Base-by-base conservation (phyloP, 768 basidiomycete species). In the Cantharellus anzutake region DNA sequence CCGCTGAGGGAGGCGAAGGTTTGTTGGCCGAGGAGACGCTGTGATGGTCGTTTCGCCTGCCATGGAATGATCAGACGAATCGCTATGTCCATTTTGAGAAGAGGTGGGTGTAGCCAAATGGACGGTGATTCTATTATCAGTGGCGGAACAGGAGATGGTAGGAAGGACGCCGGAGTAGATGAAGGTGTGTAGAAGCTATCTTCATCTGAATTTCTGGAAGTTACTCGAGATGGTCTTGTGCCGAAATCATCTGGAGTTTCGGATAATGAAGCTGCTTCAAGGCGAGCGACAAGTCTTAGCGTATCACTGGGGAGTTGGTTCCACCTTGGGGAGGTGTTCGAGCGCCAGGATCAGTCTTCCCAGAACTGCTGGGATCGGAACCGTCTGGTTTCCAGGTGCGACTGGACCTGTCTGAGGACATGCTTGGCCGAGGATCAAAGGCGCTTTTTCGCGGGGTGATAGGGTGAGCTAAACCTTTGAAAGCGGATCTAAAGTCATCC, bases 391-490 rank as follows among this genome's bases (percentile, higher is more conserved):
- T 29, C 20, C 20, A 29, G 20, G 20, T 29, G 20, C 20, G 20
- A 29, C 20, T 29, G 20, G 20, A 29, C 20, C 20, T 29, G 20
- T 29, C 20, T 29, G 20, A 29, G 20, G 20, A 29, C 20, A 29
- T 29, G 20, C 20, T 29, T 29, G 20, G 20, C 20, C 20, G 20
- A 29, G 20, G 20, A 29, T 29, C 20, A 29, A 29, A 29, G 20
- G 20, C 20, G 20, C 20, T 29, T 29, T 29, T 29, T 29, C 20
- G 20, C 58, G 83, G 76, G 3, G 76, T 78, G 5, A 80, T 78
- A 4, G 83, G 83, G 68, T 85, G 82, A 62, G 71, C 75, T 51
- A 88, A 76, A 67, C 82, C 84, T 70, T 79, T 77, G 70, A 90
- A 83, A 61, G 87, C 81, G 64, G 76, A 78, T 41, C 37, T 41